Base-by-base conservation (phyloP, 2,329 filamentous ascomycete species). In the Neonectria sp. region DNA sequence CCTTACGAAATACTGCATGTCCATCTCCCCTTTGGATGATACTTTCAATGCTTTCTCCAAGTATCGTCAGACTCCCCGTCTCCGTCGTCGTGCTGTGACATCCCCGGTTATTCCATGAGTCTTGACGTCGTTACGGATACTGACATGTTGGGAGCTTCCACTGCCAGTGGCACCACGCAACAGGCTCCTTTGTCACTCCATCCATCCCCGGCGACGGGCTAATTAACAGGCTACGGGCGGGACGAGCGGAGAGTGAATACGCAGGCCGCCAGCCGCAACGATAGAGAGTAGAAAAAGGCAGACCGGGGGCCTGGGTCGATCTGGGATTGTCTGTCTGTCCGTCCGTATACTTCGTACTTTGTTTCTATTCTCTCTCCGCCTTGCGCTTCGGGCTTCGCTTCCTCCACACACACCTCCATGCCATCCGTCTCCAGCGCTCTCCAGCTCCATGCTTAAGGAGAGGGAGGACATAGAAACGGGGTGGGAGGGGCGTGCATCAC, bases 131-230 rank as follows among this genome's bases (percentile, higher is more conserved):
- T 35, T 53, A 2, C 21, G 31, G 17, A 24, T 4, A 21, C 29
- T 6, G 56, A 64, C 68, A 62, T 65, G 46, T 56, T 58, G 35
- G 56, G 70, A 70, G 66, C 64, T 65, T 71, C 62, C 60, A 55
- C 57, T 67, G 46, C 46, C 56, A 68, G 71, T 73, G 71, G 69
- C 69, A 73, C 71, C 69, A 71, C 69, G 64, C 53, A 58, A 65
- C 40, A 60, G 56, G 64, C 56, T 56, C 25, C 58, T 58, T 48
- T 53, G 60, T 64, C 65, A 71, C 67, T 51, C 60, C 58, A 51
- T 70, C 60, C 53, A 68, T 72, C 60, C 46, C 53, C 63, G 58
- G 45, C 59, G 52, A 35, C 57, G 60, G 53, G 46, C 59, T 56
- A 40, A 51, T 51, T 15, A 51, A 58, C 63, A 29, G 57, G 52